Evolutionary conservation across 257 asterid genomes (phyloP), one percentile per base, ranked within the genome.

Genomic region (Forsythia viridissima): DNA sequence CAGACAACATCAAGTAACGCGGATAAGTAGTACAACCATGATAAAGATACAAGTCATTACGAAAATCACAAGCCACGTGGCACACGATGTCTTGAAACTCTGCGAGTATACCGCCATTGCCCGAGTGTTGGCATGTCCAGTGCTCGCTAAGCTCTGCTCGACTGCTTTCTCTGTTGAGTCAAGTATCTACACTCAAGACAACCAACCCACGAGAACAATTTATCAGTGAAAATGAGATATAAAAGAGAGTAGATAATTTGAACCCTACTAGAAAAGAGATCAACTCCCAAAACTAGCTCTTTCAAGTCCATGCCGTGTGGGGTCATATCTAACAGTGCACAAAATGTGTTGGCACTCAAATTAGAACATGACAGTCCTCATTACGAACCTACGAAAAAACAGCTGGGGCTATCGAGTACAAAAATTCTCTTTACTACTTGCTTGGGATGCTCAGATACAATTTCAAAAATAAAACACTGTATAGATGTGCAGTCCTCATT

Each of bases 91-190:
- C 82, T 91, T 92, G 80, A 85, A 61, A 79, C 94, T 90, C 90
- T 79, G 89, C 0, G 96, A 93, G 87, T 83, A 90, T 9, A 93
- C 89, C 71, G 82, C 91, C 93, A 72, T 75, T 6, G 98, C 97
- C 65, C 97, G 88, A 8, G 85, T 57, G 79, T 74, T 93, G 63
- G 94, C 98, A 24, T 87, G 96, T 68, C 94, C 93, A 0, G 98
- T 95, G 83, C 92, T 91, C 4, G 94, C 99, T 87, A 95, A 81
- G 87, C 97, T 93, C 82, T 90, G 93, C 79, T 95, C 99, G 24
- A 95, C 91, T 0, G 97, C 97, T 80, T 89, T 90, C 87, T 92
- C 94, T 4, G 98, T 95, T 34, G 97, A 95, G 84, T 92, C 97
- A 0, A 95, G 92, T 82, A 92, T 91, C 98, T 96, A 84, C 79